Conservation (phyloP, 257 asterid genomes). For the Solanum sejunctum region DNA sequence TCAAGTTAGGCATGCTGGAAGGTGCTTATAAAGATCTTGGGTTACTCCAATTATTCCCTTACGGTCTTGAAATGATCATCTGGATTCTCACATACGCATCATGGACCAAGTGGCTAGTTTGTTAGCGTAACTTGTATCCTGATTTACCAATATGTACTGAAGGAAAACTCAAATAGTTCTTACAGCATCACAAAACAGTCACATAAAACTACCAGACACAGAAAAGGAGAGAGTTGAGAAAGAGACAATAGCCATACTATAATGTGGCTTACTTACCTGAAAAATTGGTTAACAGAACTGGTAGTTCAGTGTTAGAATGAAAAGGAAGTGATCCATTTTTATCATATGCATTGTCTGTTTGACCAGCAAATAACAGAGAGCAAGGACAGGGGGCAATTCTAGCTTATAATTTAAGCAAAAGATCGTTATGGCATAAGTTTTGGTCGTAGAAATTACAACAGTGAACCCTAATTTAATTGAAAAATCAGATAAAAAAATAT, state of each 20-base stretch:
- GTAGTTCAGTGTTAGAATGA: background rate
- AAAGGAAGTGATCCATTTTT: background rate
- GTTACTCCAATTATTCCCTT: background rate
- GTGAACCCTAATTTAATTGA: background rate
- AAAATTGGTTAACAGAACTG: background rate
- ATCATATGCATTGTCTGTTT: background rate
- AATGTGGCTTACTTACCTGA: background rate
- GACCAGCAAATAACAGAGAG: background rate
- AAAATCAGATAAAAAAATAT: background rate
- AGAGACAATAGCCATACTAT: background rate
- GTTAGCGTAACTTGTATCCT: background rate
- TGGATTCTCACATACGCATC: background rate
- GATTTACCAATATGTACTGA: background rate
- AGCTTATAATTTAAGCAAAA: background rate
- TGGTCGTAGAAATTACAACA: background rate
- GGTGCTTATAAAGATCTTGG: background rate
- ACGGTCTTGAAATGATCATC: background rate
- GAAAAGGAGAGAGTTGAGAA: background rate
- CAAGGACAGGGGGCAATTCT: background rate
- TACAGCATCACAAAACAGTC: background rate
- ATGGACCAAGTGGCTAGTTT: background rate
- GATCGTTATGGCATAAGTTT: background rate
- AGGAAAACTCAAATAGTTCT: background rate
- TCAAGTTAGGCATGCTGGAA: background rate
- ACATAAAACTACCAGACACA: background rate